These are phyloP conservation scores for Lipomyces starkeyi DNA, from an alignment of 805 yeast genomes.

Conservation along the genomic window DNA sequence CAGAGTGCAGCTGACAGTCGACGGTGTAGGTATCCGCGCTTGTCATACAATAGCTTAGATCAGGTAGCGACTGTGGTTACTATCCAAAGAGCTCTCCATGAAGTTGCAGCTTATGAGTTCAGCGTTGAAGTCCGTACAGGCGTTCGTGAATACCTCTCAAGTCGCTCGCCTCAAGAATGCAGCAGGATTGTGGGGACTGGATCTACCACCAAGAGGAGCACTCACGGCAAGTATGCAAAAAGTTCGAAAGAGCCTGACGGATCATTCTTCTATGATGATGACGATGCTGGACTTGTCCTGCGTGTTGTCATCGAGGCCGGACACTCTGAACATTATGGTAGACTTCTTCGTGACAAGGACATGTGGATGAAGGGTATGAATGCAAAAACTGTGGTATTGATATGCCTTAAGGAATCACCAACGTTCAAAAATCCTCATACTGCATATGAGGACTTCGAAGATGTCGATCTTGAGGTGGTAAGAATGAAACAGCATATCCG, in stretches of 20 bases:
- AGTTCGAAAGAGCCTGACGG: no score
- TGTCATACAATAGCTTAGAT: no score
- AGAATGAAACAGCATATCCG: neutral
- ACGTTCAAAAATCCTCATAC: neutral
- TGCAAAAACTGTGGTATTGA: no score
- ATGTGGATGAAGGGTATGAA: no score
- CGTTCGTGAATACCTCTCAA: neutral
- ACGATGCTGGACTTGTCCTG: no score
- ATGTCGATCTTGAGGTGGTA: neutral
- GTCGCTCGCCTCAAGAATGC: neutral
- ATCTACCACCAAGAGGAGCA: neutral
- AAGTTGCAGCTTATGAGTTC: neutral
- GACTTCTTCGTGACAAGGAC: no score
- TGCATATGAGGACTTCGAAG: neutral
- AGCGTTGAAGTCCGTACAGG: neutral
- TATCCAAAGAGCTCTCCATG: no score
- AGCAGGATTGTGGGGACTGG: neutral
- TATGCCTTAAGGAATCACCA: neutral
- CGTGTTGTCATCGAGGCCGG: no score
- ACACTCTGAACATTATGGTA: no score
- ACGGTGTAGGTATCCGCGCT: neutral
- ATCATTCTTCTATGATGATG: no score
- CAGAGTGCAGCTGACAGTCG: neutral
- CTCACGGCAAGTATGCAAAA: neutral
- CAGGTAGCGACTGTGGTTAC: no score